Conservation (phyloP, 2,329 filamentous ascomycete genomes). For the Alternaria conjuncta region DNA sequence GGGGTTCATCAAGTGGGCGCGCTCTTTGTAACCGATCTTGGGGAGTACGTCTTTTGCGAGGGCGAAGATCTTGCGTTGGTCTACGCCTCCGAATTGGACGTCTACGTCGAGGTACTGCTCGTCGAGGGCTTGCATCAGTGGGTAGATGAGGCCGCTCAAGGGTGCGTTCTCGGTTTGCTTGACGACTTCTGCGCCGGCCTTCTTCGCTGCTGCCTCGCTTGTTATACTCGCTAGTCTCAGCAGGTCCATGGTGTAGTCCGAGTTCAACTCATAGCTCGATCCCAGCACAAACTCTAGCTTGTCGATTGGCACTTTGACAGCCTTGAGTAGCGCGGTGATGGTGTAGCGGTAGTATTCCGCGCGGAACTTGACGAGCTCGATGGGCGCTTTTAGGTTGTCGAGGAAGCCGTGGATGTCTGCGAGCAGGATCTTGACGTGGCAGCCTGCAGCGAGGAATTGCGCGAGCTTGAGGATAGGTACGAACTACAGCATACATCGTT, state of each 20-base stretch:
- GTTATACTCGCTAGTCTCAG: conserved; percentile 76
- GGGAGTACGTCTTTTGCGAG: conserved; percentile 85
- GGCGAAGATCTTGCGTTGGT: conserved; percentile 89
- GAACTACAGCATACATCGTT: conserved; percentile 55
- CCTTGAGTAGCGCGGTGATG: conserved; percentile 76
- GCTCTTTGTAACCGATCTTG: conserved; percentile 79
- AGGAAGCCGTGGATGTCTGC: conserved; percentile 72
- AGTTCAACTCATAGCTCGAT: conserved; percentile 75
- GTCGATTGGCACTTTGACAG: conserved; percentile 79
- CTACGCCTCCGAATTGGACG: conserved; percentile 77
- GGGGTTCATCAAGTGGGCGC: conserved; percentile 78
- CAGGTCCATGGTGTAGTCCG: conserved; percentile 83
- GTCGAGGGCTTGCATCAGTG: conserved; percentile 87
- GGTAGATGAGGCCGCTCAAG: conserved; percentile 78
- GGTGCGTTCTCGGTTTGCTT: conserved; percentile 85
- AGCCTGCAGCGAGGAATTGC: conserved; percentile 83
- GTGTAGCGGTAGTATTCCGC: conserved; percentile 82
- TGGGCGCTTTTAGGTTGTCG: conserved; percentile 83
- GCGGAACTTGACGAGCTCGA: conserved; percentile 83
- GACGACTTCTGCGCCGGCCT: conserved; percentile 90
- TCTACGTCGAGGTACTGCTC: conserved; percentile 85
- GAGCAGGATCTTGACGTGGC: conserved; percentile 79
- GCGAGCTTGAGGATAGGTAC: conserved; percentile 89
- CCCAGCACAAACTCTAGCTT: conserved; percentile 85
- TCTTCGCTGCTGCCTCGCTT: conserved; percentile 82